phyloP scores from a whole-genome alignment of 306 rosid species.

The Citrullus amarus region DNA sequence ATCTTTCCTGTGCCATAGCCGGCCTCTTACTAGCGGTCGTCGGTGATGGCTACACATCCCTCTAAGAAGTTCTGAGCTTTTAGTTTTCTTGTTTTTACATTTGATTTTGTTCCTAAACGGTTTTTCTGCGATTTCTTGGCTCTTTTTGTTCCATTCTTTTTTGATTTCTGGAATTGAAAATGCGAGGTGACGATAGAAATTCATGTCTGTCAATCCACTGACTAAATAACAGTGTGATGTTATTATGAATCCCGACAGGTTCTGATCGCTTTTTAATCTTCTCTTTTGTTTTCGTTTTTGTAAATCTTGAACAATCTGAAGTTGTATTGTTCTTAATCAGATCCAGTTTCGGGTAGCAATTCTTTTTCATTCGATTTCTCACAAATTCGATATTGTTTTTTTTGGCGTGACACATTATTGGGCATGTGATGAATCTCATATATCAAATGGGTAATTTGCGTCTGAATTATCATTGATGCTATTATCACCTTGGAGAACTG shows the following conservation, averaged over 20 bases:
- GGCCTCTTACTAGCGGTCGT: slow-evolving; percentile 18
- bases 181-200: slow-evolving; percentile 58
- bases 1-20: slow-evolving; percentile 41
- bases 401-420: background rate
- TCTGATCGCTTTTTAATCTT: slow-evolving; percentile 40
- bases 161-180: background rate
- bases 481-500: slow-evolving; percentile 44
- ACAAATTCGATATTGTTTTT: no score
- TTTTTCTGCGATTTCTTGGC: background rate
- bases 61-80: slow-evolving; percentile 99
- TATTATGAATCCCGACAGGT: slow-evolving; percentile 87
- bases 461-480: slow-evolving; percentile 35
- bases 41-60: slow-evolving; percentile 70
- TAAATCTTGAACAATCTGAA: no score
- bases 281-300: no score
- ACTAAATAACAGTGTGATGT: slow-evolving; percentile 38
- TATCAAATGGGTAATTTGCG: slow-evolving; percentile 37
- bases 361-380: background rate
- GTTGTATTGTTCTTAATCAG: no score
- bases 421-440: slow-evolving; percentile 32
- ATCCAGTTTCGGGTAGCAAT: no score
- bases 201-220: slow-evolving; percentile 90
- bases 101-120: background rate
- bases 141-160: background rate
- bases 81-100: no score